Evolutionary conservation across 345 rosid genomes (phyloP).

Genomic region (Brassica juncea): DNA sequence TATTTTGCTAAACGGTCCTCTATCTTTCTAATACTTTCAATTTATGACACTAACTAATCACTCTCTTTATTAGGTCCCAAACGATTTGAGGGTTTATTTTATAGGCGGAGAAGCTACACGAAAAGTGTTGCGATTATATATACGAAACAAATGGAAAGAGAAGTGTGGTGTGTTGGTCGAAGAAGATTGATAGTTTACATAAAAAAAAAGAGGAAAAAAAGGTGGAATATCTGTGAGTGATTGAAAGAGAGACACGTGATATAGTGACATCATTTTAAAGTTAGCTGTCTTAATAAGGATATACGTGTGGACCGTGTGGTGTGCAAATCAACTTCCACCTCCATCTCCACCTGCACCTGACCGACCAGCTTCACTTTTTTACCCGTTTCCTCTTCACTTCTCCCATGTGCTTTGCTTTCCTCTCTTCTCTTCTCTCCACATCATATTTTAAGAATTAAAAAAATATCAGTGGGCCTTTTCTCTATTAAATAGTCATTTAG

Average conservation of each 20-base stretch:
- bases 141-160: neutral
- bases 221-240: constrained; percentile 34
- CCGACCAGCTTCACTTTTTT: constrained; percentile 31
- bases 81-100: neutral
- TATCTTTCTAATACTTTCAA: neutral
- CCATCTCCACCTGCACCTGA: constrained; percentile 33
- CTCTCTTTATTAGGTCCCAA: neutral
- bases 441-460: neutral
- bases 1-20: neutral
- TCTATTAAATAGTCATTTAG: neutral
- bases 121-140: neutral
- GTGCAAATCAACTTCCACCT: constrained; percentile 24
- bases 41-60: neutral
- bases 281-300: constrained; percentile 35
- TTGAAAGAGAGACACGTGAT: constrained; percentile 40
- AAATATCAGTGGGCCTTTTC: neutral
- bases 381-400: constrained; percentile 34
- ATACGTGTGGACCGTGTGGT: constrained; percentile 25
- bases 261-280: constrained; percentile 25
- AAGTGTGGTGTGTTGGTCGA: constrained; percentile 30
- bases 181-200: neutral
- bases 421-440: neutral
- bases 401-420: constrained; percentile 35
- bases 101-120: neutral
- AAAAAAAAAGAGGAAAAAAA: neutral